A percentile compares a stretch with the other conserved stretches of the same genome.
phyloP scores from a whole-genome alignment of 2,329 filamentous ascomycete species.

The Aureobasidium pullulans region DNA sequence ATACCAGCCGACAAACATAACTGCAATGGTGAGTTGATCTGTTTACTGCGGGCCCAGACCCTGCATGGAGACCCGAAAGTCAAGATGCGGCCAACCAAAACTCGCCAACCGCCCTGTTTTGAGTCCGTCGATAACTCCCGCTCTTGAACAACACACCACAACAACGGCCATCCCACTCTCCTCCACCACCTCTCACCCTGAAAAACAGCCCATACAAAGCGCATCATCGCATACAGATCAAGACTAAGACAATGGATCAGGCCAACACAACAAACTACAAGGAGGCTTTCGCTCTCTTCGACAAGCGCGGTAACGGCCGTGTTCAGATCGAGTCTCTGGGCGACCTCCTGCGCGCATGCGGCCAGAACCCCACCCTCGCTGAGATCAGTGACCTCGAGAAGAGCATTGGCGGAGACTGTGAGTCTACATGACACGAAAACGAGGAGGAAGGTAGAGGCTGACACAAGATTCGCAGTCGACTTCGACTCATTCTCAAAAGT shows the following conservation, averaged over 20 bases:
- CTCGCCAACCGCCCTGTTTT: constrained; percentile 11
- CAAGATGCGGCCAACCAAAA: constrained; percentile 11
- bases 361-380: constrained; percentile 90
- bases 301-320: constrained; percentile 96
- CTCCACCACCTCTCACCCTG: background rate
- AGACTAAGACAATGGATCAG: constrained; percentile 33
- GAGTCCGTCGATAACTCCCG: background rate
- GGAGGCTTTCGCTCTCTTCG: constrained; percentile 98
- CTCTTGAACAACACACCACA: constrained; percentile 4
- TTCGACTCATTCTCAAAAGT: constrained; percentile 96
- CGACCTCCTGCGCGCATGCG: constrained; percentile 90
- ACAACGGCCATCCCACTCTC: constrained; percentile 10
- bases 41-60: constrained; percentile 9
- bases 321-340: constrained; percentile 80
- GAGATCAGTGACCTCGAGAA: constrained; percentile 93
- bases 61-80: constrained; percentile 13
- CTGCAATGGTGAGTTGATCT: constrained; percentile 11
- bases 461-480: constrained; percentile 59
- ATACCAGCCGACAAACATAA: background rate
- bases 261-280: constrained; percentile 98
- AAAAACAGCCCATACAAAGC: background rate
- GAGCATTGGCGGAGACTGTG: constrained; percentile 83
- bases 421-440: constrained; percentile 36
- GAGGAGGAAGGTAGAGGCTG: background rate
- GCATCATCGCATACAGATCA: constrained; percentile 1